phyloP scores from a whole-genome alignment of 441 rosid species.

The Croton setiger region DNA sequence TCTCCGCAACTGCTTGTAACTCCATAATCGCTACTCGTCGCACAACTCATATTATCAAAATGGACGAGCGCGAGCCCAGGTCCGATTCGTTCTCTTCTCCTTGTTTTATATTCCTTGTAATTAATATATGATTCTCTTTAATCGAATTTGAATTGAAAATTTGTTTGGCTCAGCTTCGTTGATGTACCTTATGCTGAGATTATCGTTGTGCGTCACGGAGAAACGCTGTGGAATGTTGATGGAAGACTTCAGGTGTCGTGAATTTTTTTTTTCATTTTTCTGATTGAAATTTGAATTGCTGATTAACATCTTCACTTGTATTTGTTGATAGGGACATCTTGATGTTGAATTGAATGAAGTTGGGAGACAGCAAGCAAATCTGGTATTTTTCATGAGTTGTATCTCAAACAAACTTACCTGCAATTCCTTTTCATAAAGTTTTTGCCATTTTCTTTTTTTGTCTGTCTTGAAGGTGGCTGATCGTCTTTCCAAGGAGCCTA shows the following conservation, averaged over 20 bases:
- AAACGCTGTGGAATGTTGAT: slow-evolving; percentile 62
- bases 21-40: slow-evolving; percentile 9
- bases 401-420: neutral
- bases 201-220: slow-evolving; percentile 58
- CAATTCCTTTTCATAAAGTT: slow-evolving; percentile 15
- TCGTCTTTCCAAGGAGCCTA: slow-evolving; percentile 52
- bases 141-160: neutral
- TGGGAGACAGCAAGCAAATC: slow-evolving; percentile 49
- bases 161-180: slow-evolving; percentile 25
- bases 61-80: slow-evolving; percentile 16
- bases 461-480: slow-evolving; percentile 51
- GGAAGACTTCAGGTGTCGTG: slow-evolving; percentile 52
- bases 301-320: neutral
- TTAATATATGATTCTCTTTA: neutral
- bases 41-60: slow-evolving; percentile 21
- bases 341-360: slow-evolving; percentile 58
- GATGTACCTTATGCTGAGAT: slow-evolving; percentile 38
- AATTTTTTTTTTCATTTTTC: neutral
- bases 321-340: slow-evolving; percentile 47
- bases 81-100: neutral
- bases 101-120: neutral
- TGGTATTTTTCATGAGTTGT: slow-evolving; percentile 11
- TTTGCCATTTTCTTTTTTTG: neutral
- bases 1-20: neutral
- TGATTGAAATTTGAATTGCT: neutral